Percentiles rank a stretch among this genome's conserved stretches.
Conservation (phyloP, 257 asterid genomes). For the Ligustrum vulgare region DNA sequence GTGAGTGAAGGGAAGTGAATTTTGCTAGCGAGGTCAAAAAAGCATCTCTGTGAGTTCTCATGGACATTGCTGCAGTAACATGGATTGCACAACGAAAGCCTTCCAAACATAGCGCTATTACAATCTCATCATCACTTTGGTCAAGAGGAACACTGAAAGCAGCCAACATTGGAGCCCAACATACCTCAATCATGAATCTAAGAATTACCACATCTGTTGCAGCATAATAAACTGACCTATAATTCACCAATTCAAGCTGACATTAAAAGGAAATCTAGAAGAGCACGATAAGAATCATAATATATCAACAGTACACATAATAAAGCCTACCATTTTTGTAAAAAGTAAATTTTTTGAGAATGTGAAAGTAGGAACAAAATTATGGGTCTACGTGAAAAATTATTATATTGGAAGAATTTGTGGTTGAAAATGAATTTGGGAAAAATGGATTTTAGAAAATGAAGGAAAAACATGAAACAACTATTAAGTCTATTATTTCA, state of each 20-base stretch:
- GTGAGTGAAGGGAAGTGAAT: conserved; percentile 96
- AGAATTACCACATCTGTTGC: conserved; percentile 94
- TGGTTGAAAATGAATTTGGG: too few species aligned
- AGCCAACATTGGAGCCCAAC: conserved; percentile 99
- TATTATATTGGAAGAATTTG: too few species aligned
- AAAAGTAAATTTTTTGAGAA: too few species aligned
- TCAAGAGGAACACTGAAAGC: conserved; percentile 99
- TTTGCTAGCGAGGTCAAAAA: conserved; percentile 94
- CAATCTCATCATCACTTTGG: conserved; percentile 79
- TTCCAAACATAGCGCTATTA: conserved; percentile 78
- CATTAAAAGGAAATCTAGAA: conserved; percentile 26
- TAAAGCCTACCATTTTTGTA: conserved; percentile 5
- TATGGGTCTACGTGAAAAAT: too few species aligned
- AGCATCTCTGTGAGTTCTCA: conserved; percentile 99
- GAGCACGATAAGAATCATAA: conserved; percentile 20
- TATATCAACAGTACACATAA: conserved; percentile 10
- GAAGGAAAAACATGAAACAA: conserved; percentile 4
- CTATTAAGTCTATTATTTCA: conserved; percentile 8
- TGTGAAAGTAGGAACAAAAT: too few species aligned
- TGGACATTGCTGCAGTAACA: conserved; percentile 97
- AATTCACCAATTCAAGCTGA: conserved; percentile 38
- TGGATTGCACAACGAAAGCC: conserved; percentile 88
- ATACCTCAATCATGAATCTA: conserved; percentile 95
- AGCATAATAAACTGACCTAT: conserved; percentile 93
- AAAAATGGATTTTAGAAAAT: too few species aligned